These are phyloP conservation scores for Phyllosticta citribraziliensis DNA, from an alignment of 2,329 filamentous ascomycete species.

Conservation along the genomic window DNA sequence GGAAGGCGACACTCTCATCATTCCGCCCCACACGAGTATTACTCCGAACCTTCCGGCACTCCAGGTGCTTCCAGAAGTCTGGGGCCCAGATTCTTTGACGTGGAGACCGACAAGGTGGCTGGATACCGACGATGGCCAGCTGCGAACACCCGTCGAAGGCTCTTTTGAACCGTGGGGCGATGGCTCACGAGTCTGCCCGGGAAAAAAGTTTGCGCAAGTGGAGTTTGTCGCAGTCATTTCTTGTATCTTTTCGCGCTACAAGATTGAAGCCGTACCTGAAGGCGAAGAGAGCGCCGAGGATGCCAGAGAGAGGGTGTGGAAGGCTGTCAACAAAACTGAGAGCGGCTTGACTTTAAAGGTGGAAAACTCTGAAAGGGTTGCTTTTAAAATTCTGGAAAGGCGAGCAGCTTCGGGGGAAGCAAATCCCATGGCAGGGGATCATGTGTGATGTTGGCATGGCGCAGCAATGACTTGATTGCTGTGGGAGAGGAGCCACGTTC, in stretches of 20 bases:
- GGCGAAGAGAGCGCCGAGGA: slow-evolving; percentile 10
- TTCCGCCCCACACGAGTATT: background rate
- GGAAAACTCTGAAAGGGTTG: background rate
- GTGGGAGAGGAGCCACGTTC: no score
- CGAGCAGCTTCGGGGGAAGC: background rate
- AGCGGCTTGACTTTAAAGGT: background rate
- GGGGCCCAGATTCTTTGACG: background rate
- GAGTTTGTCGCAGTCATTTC: slow-evolving; percentile 26
- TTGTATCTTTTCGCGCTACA: slow-evolving; percentile 14
- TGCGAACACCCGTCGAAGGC: background rate
- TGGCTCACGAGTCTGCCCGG: slow-evolving; percentile 23
- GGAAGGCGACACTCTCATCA: background rate
- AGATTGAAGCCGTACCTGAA: slow-evolving; percentile 12
- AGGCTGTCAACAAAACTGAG: slow-evolving; percentile 8
- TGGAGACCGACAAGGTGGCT: background rate
- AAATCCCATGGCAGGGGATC: background rate
- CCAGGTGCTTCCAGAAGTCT: slow-evolving; percentile 1
- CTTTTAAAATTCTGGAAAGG: background rate
- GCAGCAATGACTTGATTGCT: no score
- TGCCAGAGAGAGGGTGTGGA: slow-evolving; percentile 11
- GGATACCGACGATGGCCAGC: background rate
- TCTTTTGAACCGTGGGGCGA: slow-evolving; percentile 21
- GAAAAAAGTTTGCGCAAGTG: slow-evolving; percentile 29
- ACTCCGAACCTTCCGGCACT: slow-evolving; percentile 1
- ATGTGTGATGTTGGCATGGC: background rate